phyloP scores from a whole-genome alignment of 257 asterid species.

The Eucommia ulmoides region DNA sequence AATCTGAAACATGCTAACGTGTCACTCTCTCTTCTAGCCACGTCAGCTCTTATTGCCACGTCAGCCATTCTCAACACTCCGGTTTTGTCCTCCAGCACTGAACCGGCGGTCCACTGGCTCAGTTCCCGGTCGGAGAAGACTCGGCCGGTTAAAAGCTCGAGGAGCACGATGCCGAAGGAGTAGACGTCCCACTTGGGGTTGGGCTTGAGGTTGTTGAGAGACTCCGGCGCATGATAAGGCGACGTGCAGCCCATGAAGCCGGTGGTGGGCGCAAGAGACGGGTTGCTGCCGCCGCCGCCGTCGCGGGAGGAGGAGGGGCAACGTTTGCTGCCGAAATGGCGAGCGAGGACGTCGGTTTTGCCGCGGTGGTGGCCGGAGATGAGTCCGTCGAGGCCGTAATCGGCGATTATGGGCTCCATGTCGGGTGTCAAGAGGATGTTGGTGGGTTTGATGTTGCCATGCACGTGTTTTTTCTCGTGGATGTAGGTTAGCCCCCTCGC shows the following conservation, averaged over 20 bases:
- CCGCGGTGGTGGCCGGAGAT: constrained; percentile 32
- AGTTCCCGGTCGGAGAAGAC: constrained; percentile 68
- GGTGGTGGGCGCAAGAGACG: not conserved
- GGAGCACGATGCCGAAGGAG: constrained; percentile 72
- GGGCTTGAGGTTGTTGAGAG: constrained; percentile 59
- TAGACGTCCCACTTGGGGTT: constrained; percentile 84
- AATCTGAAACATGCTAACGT: constrained; percentile 62
- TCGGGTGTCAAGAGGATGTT: constrained; percentile 70
- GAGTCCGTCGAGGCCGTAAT: constrained; percentile 65
- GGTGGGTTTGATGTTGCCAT: constrained; percentile 90
- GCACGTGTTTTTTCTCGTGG: constrained; percentile 84
- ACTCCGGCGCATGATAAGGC: constrained; percentile 89
- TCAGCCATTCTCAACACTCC: constrained; percentile 58
- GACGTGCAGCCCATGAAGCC: constrained; percentile 62
- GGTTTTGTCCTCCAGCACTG: constrained; percentile 30
- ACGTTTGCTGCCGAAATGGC: constrained; percentile 69
- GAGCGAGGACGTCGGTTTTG: constrained; percentile 29
- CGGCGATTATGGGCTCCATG: constrained; percentile 77
- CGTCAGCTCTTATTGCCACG: constrained; percentile 48
- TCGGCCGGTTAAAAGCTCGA: constrained; percentile 71
- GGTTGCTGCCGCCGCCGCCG: constrained; percentile 10
- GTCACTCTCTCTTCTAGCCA: constrained; percentile 47
- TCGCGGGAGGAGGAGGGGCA: constrained; percentile 4
- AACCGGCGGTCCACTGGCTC: constrained; percentile 40
- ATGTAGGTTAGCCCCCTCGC: constrained; percentile 72